A percentile compares a stretch with the other conserved stretches of the same genome.
Conservation (phyloP, 306 rosid genomes). For the Cicer cuneatum region DNA sequence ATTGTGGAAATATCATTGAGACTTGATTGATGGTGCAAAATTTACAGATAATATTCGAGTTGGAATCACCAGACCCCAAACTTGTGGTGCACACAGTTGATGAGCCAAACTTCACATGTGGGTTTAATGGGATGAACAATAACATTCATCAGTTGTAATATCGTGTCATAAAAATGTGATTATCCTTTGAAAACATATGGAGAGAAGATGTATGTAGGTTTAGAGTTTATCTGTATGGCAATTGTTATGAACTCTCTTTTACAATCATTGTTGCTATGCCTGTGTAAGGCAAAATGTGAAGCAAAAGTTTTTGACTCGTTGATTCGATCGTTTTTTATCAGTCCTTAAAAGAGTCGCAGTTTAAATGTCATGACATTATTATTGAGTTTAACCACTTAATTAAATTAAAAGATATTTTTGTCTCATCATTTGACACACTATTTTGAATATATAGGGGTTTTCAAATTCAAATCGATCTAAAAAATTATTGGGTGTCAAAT, state of each 20-base stretch:
- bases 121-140: slow-evolving; percentile 39
- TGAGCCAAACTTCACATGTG: slow-evolving; percentile 73
- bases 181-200: slow-evolving; percentile 1
- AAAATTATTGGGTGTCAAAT: too few species aligned
- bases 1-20: background rate
- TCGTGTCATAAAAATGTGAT: background rate
- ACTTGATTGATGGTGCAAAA: background rate
- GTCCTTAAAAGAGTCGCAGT: background rate
- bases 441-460: too few species aligned
- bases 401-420: too few species aligned
- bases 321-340: background rate
- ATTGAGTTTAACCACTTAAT: too few species aligned
- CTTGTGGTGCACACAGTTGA: slow-evolving; percentile 63
- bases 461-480: too few species aligned
- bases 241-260: background rate
- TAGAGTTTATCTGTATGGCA: background rate
- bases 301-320: background rate
- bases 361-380: background rate
- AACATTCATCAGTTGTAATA: slow-evolving; percentile 39
- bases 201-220: background rate
- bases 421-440: too few species aligned
- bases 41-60: slow-evolving; percentile 74
- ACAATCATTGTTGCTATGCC: background rate
- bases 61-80: slow-evolving; percentile 71
- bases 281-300: background rate